phyloP scores from a whole-genome alignment of 2,329 filamentous ascomycete genomes.

The Xylaria arbuscula region DNA sequence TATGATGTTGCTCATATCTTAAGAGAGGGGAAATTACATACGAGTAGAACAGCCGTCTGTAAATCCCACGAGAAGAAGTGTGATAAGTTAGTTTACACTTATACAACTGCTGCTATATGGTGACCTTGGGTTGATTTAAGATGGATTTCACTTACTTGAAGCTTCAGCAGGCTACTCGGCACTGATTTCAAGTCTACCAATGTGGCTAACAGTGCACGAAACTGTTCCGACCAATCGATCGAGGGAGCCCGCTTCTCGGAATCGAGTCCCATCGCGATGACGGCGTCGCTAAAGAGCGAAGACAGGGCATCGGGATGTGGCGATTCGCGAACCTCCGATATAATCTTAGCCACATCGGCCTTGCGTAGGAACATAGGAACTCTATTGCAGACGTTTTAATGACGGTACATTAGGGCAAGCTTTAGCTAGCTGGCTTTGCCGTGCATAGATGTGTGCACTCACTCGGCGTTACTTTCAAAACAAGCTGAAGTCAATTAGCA shows the following conservation, averaged over 20 bases:
- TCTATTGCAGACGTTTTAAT: not conserved
- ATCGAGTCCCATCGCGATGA: conserved; percentile 10
- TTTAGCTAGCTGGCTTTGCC: not conserved
- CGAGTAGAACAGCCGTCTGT: conserved; percentile 2
- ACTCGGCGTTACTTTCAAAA: conserved; percentile 12
- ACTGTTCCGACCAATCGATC: not conserved
- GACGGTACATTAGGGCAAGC: not conserved
- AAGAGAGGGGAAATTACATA: not conserved
- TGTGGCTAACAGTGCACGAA: not conserved
- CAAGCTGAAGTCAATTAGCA: conserved; percentile 5
- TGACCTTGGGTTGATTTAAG: not conserved
- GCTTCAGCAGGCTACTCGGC: conserved; percentile 5
- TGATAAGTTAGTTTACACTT: not conserved
- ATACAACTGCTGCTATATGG: not conserved
- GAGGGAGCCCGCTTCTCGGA: not conserved
- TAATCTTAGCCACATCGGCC: not conserved
- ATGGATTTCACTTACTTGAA: conserved; percentile 5
- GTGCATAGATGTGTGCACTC: not conserved
- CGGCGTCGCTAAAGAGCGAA: conserved; percentile 9
- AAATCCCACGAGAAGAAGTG: not conserved
- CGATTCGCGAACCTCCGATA: conserved; percentile 12
- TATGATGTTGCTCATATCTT: not conserved
- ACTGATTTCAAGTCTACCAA: not conserved
- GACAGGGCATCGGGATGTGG: not conserved
- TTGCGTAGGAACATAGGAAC: conserved; percentile 11